Percentiles rank a stretch among this genome's conserved stretches.
These are phyloP conservation scores for Solanum aculeatissimum DNA, from an alignment of 305 asterid species.

Conservation along the genomic window DNA sequence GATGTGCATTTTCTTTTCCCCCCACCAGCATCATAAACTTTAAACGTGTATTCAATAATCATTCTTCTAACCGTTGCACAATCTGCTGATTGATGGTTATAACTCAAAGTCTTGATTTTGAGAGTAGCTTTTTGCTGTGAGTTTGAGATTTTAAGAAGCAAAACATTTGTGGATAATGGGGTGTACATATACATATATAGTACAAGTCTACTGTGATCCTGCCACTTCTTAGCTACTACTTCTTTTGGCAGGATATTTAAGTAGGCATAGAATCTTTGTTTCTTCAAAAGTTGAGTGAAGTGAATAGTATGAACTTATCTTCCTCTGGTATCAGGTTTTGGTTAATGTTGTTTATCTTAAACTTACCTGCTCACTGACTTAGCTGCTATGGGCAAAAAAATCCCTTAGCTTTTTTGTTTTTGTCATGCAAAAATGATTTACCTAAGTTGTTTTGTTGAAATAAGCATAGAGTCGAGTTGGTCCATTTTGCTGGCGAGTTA, in stretches of 20 bases:
- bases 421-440: neutral
- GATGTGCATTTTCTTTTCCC: neutral
- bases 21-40: neutral
- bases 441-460: neutral
- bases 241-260: neutral
- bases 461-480: neutral
- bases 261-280: neutral
- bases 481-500: neutral
- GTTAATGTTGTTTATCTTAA: neutral
- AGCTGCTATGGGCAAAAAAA: neutral
- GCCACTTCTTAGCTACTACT: neutral
- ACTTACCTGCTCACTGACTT: neutral
- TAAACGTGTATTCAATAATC: neutral
- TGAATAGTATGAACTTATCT: neutral
- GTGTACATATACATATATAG: neutral
- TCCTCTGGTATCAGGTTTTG: neutral
- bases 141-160: neutral
- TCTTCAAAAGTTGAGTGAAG: neutral
- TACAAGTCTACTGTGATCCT: neutral
- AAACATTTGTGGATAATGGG: neutral
- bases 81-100: neutral
- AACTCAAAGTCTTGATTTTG: neutral
- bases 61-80: neutral
- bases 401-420: neutral
- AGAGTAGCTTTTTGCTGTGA: conserved; percentile 1